phyloP scores from a whole-genome alignment of 2,329 filamentous ascomycete genomes.

The Verticillium alfalfae region DNA sequence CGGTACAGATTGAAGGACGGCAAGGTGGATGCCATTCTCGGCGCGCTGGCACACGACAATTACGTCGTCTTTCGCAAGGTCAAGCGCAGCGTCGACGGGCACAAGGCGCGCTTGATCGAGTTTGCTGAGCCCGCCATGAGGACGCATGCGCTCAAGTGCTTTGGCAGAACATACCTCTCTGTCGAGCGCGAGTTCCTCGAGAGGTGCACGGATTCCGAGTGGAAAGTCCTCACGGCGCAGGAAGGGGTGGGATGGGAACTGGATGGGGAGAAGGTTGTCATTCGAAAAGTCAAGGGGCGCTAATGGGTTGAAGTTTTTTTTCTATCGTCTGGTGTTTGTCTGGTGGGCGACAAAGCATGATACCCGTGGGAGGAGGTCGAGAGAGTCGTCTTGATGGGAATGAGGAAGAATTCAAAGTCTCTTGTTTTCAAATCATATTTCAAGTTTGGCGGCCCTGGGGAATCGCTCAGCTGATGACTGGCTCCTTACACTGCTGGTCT shows the following conservation, averaged over 20 bases:
- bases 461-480: too few relatives aligned
- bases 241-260: slow-evolving; percentile 83
- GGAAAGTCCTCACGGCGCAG: slow-evolving; percentile 62
- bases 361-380: background rate
- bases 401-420: too few relatives aligned
- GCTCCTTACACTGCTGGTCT: background rate
- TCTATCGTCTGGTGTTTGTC: background rate
- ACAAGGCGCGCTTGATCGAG: slow-evolving; percentile 73
- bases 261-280: slow-evolving; percentile 67
- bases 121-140: slow-evolving; percentile 73
- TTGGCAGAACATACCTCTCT: slow-evolving; percentile 74
- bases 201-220: slow-evolving; percentile 60
- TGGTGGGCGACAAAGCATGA: background rate
- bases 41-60: slow-evolving; percentile 72
- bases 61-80: slow-evolving; percentile 74
- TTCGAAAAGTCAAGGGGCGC: slow-evolving; percentile 51
- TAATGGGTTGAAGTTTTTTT: slow-evolving; percentile 8
- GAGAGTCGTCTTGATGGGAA: too few relatives aligned
- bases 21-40: slow-evolving; percentile 64
- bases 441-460: too few relatives aligned
- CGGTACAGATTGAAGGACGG: slow-evolving; percentile 57
- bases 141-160: slow-evolving; percentile 75
- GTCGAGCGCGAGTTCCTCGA: slow-evolving; percentile 68
- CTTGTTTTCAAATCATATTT: too few relatives aligned
- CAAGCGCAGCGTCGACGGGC: slow-evolving; percentile 69